Percentiles rank a stretch among this genome's conserved stretches.
These are phyloP conservation scores for Ordospora pajunii DNA, from an alignment of 371 early-diverging fungal species.

Conservation along the genomic window DNA sequence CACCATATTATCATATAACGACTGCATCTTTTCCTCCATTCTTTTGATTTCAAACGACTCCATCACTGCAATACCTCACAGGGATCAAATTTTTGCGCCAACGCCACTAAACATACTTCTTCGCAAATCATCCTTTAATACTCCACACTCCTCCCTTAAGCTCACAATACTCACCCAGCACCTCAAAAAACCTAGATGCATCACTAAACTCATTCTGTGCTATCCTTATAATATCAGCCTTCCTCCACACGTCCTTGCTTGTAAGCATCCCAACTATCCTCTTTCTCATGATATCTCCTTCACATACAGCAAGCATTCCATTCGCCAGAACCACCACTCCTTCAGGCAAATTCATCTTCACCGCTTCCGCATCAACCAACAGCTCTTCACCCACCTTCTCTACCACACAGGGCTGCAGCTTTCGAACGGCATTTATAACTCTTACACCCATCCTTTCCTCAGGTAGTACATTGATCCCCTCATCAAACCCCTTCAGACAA, in stretches of 20 bases:
- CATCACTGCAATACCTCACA: neutral
- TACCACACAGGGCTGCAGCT: neutral
- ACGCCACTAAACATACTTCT: neutral
- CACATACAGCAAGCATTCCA: neutral
- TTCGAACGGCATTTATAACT: neutral
- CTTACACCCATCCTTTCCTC: neutral
- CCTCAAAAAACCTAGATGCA: neutral
- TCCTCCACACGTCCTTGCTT: neutral
- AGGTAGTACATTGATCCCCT: neutral
- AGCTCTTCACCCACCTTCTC: neutral
- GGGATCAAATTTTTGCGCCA: slow-evolving; percentile 3
- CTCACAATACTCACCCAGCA: neutral
- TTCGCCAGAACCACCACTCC: neutral
- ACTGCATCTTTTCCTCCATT: slow-evolving; percentile 17
- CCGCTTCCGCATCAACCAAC: neutral
- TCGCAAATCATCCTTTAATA: neutral
- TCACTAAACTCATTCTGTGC: neutral
- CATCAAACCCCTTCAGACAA: slow-evolving; percentile 22
- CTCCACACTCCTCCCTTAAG: neutral
- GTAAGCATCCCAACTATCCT: neutral
- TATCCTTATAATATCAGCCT: neutral
- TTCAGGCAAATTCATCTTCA: neutral
- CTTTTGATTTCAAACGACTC: neutral
- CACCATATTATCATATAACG: neutral
- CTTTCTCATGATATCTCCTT: neutral